Evolutionary conservation across 2,329 filamentous ascomycete genomes (phyloP).

Genomic region (Aspergillus amoenus): DNA sequence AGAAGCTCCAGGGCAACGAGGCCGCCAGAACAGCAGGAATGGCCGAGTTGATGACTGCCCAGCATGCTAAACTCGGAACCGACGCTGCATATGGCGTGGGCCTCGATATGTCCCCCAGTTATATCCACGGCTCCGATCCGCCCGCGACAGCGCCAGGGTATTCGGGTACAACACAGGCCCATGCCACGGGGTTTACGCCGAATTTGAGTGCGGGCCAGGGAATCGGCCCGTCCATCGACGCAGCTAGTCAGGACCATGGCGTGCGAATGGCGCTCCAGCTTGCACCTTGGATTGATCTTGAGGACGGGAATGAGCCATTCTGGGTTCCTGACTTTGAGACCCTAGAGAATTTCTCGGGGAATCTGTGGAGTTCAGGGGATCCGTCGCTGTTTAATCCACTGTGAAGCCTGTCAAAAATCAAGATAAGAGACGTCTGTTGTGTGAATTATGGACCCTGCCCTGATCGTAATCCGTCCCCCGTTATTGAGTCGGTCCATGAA

Average conservation of each 20-base stretch:
- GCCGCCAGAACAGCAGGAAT: constrained; percentile 35
- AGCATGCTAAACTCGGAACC: constrained; percentile 21
- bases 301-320: constrained; percentile 32
- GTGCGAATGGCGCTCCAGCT: constrained; percentile 40
- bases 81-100: constrained; percentile 10
- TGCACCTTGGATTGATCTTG: constrained; percentile 42
- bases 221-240: constrained; percentile 8
- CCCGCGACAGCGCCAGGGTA: background rate
- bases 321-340: constrained; percentile 44
- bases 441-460: background rate
- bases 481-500: background rate
- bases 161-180: background rate
- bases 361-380: constrained; percentile 30
- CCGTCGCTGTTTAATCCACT: constrained; percentile 30
- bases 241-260: constrained; percentile 32
- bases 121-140: background rate
- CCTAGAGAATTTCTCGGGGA: constrained; percentile 31
- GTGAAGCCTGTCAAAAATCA: constrained; percentile 1
- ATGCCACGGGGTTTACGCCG: constrained; percentile 4
- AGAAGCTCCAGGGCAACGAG: constrained; percentile 44
- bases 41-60: constrained; percentile 42
- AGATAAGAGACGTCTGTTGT: too few species aligned
- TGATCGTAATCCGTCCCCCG: background rate
- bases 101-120: background rate
- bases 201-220: constrained; percentile 4